A percentile compares a stretch with the other conserved stretches of the same genome.
Evolutionary conservation across 2,329 filamentous ascomycete species (phyloP).

Genomic region (Nectriaceae sp.): DNA sequence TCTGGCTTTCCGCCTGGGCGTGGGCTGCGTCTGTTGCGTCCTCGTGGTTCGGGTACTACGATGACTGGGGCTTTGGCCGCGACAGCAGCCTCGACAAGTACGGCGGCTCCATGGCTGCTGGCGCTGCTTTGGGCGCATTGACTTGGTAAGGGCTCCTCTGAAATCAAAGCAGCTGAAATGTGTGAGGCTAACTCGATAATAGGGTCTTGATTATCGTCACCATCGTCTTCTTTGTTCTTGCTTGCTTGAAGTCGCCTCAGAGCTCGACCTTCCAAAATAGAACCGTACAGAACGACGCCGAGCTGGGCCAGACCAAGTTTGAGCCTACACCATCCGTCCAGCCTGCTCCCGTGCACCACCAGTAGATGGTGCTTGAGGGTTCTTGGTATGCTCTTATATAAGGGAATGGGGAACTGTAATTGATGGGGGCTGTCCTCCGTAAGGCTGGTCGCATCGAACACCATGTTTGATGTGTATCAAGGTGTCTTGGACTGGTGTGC

Average conservation of each 20-base stretch:
- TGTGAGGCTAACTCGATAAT: too few species aligned
- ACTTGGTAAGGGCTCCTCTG: conserved; percentile 35
- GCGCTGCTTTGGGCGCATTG: conserved; percentile 43
- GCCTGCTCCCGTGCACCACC: not conserved
- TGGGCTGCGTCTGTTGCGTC: conserved; percentile 42
- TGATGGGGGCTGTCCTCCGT: too few species aligned
- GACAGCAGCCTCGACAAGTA: conserved; percentile 22
- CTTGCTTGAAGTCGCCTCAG: conserved; percentile 27
- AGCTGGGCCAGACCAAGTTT: conserved; percentile 17
- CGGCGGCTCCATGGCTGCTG: conserved; percentile 37
- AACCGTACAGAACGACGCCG: conserved; percentile 7
- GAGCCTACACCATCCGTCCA: not conserved
- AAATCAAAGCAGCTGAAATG: not conserved
- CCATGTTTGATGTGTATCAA: too few species aligned
- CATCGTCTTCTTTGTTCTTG: conserved; percentile 40
- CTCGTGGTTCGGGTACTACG: conserved; percentile 25
- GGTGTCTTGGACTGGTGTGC: too few species aligned
- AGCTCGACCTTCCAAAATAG: conserved; percentile 12
- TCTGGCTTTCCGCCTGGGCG: conserved; percentile 42
- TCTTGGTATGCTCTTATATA: too few species aligned
- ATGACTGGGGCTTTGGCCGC: conserved; percentile 14
- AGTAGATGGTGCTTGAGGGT: not conserved
- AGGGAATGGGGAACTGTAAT: too few species aligned
- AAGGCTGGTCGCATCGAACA: too few species aligned
- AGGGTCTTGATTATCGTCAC: conserved; percentile 43